These are phyloP conservation scores for Cadophora sp. DNA, from an alignment of 2,329 filamentous ascomycete genomes.

Conservation along the genomic window DNA sequence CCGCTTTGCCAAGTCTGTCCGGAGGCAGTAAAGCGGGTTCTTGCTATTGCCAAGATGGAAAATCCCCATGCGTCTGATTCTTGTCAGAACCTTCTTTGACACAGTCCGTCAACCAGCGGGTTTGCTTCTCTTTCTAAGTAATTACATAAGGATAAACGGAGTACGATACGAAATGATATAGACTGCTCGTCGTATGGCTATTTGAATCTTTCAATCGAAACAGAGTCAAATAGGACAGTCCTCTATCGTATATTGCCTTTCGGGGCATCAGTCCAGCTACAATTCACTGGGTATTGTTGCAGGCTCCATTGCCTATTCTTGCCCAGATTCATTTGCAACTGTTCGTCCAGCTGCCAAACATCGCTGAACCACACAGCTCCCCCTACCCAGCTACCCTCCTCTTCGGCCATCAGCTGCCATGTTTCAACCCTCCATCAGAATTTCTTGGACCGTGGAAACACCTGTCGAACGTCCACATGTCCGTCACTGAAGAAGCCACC, in stretches of 20 bases:
- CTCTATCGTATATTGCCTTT: background rate
- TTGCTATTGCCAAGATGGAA: background rate
- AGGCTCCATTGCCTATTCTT: background rate
- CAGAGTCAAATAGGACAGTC: background rate
- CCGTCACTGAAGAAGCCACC: background rate
- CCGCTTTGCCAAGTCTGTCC: background rate
- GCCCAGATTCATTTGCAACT: background rate
- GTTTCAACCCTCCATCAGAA: background rate
- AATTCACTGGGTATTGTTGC: background rate
- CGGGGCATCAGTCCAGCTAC: background rate
- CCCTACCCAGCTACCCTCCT: background rate
- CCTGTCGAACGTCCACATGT: background rate
- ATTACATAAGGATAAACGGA: background rate
- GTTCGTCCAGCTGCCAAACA: background rate
- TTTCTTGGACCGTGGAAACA: background rate
- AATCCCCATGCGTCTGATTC: background rate
- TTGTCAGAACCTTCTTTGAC: background rate
- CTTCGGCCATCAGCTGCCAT: constrained; percentile 2
- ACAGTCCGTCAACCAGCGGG: background rate
- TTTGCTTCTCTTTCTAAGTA: background rate
- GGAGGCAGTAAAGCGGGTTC: background rate
- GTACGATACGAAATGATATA: background rate
- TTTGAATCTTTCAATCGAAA: background rate
- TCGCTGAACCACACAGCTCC: background rate
- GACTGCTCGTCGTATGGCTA: too few relatives aligned